A percentile compares a stretch with the other conserved stretches of the same genome.
These are phyloP conservation scores for Leccinum disarticulatum DNA, from an alignment of 768 basidiomycete species.

Conservation along the genomic window DNA sequence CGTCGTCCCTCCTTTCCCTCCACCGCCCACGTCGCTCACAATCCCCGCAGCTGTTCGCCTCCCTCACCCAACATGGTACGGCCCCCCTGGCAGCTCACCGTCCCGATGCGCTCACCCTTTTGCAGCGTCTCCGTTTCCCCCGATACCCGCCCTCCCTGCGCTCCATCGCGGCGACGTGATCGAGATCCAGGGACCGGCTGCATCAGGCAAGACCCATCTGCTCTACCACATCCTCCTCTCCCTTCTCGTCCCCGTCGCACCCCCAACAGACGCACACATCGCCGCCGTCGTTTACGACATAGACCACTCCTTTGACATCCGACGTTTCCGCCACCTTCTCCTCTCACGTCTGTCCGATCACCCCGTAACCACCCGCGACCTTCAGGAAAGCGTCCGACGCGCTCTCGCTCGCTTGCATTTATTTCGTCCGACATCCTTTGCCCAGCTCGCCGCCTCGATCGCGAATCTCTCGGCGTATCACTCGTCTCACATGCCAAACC, in stretches of 20 bases:
- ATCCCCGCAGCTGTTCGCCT: constrained; percentile 42
- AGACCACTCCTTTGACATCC: constrained; percentile 62
- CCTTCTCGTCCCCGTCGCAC: constrained; percentile 52
- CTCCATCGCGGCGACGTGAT: constrained; percentile 61
- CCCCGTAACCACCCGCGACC: constrained; percentile 15
- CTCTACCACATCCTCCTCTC: constrained; percentile 61
- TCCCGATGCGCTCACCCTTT: constrained; percentile 29
- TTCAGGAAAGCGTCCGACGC: constrained; percentile 32
- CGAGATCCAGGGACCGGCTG: constrained; percentile 74
- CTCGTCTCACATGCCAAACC: constrained; percentile 42
- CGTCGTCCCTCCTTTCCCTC: constrained; percentile 20
- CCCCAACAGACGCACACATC: constrained; percentile 43
- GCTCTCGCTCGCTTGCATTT: constrained; percentile 61
- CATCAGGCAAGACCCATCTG: constrained; percentile 79
- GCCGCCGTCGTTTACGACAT: constrained; percentile 69
- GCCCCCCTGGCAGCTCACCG: neutral
- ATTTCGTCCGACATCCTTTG: constrained; percentile 65
- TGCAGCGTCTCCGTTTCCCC: constrained; percentile 29
- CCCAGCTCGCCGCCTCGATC: constrained; percentile 70
- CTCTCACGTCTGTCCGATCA: constrained; percentile 41
- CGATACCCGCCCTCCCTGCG: constrained; percentile 25
- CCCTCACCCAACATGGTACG: constrained; percentile 41
- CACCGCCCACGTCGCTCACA: constrained; percentile 9
- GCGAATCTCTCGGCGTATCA: constrained; percentile 57
- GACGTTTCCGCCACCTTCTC: constrained; percentile 54